A percentile compares a stretch with the other conserved stretches of the same genome.
phyloP scores from a whole-genome alignment of 2,329 filamentous ascomycete genomes.

The Beauveria medogensis region DNA sequence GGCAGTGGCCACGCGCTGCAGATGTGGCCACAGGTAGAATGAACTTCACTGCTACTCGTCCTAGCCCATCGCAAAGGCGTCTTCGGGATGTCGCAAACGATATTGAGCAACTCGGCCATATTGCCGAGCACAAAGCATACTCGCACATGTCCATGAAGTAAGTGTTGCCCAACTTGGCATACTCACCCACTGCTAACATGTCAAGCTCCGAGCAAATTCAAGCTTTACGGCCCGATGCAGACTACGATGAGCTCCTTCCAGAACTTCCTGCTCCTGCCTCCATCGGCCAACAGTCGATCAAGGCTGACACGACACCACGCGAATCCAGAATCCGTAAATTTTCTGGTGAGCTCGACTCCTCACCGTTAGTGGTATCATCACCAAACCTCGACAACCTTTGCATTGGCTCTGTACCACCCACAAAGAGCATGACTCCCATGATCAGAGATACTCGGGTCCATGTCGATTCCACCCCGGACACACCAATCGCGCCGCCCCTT shows the following conservation, averaged over 20 bases:
- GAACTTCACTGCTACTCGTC: constrained; percentile 30
- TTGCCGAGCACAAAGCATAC: constrained; percentile 61
- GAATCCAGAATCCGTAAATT: constrained; percentile 22
- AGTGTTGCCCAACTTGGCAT: constrained; percentile 17
- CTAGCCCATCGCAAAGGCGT: constrained; percentile 47
- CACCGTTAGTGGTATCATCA: constrained; percentile 24
- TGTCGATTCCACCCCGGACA: constrained; percentile 9
- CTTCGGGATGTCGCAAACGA: constrained; percentile 50
- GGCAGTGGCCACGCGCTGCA: constrained; percentile 32
- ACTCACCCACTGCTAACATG: constrained; percentile 22
- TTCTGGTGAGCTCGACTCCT: constrained; percentile 9
- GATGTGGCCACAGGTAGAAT: constrained; percentile 34
- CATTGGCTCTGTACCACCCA: constrained; percentile 18
- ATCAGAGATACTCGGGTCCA: constrained; percentile 7
- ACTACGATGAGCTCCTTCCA: constrained; percentile 56
- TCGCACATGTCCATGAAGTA: constrained; percentile 63
- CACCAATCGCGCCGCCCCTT: constrained; percentile 16
- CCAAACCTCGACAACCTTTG: constrained; percentile 18
- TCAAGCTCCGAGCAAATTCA: constrained; percentile 55
- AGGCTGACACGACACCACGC: constrained; percentile 31
- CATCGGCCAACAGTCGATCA: constrained; percentile 49
- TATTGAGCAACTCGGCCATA: constrained; percentile 43
- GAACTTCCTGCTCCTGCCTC: constrained; percentile 59
- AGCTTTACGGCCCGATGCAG: constrained; percentile 44
- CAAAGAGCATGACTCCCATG: constrained; percentile 18